phyloP scores from a whole-genome alignment of 129 eudicot species.

The Flaveria brownii region DNA sequence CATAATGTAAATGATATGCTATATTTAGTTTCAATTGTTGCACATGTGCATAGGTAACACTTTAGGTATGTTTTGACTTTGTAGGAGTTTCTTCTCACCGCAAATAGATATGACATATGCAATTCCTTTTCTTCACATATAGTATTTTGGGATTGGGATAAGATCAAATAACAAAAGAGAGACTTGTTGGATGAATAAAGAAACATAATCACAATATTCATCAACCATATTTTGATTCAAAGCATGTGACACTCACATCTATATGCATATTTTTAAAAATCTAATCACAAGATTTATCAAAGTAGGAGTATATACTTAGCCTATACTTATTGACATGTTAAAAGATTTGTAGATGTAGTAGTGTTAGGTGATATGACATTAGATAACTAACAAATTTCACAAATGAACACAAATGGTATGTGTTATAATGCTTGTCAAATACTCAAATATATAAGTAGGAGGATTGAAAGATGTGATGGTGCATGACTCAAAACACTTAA shows the following conservation, averaged over 20 bases:
- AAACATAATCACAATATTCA: neutral
- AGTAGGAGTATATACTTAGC: neutral
- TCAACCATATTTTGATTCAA: neutral
- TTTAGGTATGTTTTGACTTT: no score
- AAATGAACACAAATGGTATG: neutral
- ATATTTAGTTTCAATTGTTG: neutral
- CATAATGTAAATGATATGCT: neutral
- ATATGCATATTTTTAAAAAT: neutral
- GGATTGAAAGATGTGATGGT: no score
- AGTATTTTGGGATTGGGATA: neutral
- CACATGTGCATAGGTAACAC: neutral
- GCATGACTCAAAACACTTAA: no score
- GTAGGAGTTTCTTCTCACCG: neutral
- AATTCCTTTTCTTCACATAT: neutral
- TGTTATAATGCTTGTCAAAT: neutral
- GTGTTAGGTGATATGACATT: conserved; percentile 18
- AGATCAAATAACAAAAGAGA: neutral
- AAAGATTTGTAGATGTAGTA: neutral
- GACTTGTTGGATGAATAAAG: neutral
- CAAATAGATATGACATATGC: neutral
- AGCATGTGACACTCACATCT: neutral
- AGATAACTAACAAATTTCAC: conserved; percentile 16
- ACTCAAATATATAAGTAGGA: neutral
- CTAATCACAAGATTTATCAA: neutral
- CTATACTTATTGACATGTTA: neutral